These are phyloP conservation scores for Aristolochia contorta DNA, from an alignment of 164 flowering plant species.

Conservation along the genomic window DNA sequence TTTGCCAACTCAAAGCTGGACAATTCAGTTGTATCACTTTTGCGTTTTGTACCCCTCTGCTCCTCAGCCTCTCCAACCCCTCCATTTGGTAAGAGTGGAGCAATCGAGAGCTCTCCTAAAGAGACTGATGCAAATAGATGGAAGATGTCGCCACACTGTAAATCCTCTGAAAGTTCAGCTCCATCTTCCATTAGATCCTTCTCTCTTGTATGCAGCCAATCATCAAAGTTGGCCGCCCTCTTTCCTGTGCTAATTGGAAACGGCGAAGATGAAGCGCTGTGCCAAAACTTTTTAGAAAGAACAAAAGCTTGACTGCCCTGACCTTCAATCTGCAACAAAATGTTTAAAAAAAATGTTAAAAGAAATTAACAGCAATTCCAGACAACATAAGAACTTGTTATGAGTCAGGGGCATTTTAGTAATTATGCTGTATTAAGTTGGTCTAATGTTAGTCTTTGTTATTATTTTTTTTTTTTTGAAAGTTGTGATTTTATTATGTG, in stretches of 20 bases:
- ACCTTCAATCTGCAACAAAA: slow-evolving; percentile 33
- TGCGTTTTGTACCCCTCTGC: slow-evolving; percentile 39
- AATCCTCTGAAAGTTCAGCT: slow-evolving; percentile 41
- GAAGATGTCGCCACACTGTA: slow-evolving; percentile 78
- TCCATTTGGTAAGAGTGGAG: slow-evolving; percentile 63
- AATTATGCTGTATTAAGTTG: too few species aligned
- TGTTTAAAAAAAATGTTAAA: too few species aligned
- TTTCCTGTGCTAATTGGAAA: slow-evolving; percentile 72
- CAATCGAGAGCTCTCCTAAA: slow-evolving; percentile 51
- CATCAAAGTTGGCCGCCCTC: slow-evolving; percentile 51
- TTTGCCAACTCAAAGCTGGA: slow-evolving; percentile 26
- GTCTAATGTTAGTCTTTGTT: too few species aligned
- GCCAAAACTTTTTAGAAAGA: slow-evolving; percentile 72
- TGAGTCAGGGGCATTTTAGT: too few species aligned
- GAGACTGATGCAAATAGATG: slow-evolving; percentile 64
- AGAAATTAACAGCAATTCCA: too few species aligned
- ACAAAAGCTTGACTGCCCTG: slow-evolving; percentile 47
- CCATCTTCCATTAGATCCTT: slow-evolving; percentile 47
- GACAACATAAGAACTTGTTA: too few species aligned
- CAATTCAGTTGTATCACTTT: slow-evolving; percentile 30
- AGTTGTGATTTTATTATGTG: too few species aligned
- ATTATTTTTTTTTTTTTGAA: too few species aligned
- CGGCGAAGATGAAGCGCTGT: slow-evolving; percentile 53
- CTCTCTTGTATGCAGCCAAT: slow-evolving; percentile 60
- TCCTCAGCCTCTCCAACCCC: slow-evolving; percentile 91